Conservation (phyloP, 2,329 filamentous ascomycete genomes). For the Phaeosphaeriaceae sp. region DNA sequence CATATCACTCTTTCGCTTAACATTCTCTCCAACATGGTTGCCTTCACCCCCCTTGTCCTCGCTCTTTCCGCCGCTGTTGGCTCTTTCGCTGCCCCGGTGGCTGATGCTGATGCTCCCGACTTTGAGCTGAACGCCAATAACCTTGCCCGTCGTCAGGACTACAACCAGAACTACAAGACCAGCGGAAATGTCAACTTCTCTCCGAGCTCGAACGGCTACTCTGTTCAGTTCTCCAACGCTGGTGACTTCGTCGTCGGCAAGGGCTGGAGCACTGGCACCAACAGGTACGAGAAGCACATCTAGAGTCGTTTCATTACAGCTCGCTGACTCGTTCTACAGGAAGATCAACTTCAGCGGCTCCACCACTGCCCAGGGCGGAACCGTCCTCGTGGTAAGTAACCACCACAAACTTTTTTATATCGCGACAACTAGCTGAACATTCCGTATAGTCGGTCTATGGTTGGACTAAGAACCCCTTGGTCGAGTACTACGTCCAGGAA, state of each 20-base stretch:
- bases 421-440: no score
- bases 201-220: constrained; percentile 38
- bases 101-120: constrained; percentile 33
- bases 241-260: constrained; percentile 44
- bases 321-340: constrained; percentile 10
- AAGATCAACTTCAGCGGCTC: constrained; percentile 40
- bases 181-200: constrained; percentile 38
- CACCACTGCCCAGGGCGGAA: constrained; percentile 30
- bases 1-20: constrained; percentile 5
- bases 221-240: constrained; percentile 35
- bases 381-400: constrained; percentile 38
- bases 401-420: no score
- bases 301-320: not conserved
- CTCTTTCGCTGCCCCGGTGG: constrained; percentile 32
- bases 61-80: constrained; percentile 28
- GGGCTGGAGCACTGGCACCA: constrained; percentile 41
- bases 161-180: constrained; percentile 46
- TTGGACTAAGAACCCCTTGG: constrained; percentile 59
- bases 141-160: constrained; percentile 39
- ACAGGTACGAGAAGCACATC: not conserved
- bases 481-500: constrained; percentile 62
- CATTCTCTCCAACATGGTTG: constrained; percentile 32
- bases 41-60: constrained; percentile 30
- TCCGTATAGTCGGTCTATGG: constrained; percentile 63
- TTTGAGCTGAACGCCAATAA: constrained; percentile 30